These are phyloP conservation scores for Pythium aristosporum DNA, from an alignment of 352 stramenopile species.

Conservation along the genomic window DNA sequence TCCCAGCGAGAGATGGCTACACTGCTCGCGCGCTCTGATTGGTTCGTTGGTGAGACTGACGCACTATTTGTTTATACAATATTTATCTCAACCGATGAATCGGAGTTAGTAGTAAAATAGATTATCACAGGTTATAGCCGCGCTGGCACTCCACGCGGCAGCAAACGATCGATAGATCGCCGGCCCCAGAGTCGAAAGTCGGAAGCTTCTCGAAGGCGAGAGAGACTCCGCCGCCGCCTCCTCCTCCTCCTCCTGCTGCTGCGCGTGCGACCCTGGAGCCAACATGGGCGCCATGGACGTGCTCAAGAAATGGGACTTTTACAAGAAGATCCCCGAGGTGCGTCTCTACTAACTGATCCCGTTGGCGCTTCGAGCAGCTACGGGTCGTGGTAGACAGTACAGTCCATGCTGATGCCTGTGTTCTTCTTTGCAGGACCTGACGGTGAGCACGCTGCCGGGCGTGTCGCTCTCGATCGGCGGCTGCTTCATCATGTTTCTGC, in stretches of 20 bases:
- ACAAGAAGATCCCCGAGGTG: conserved; percentile 91
- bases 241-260: background rate
- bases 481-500: conserved; percentile 88
- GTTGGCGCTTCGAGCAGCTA: background rate
- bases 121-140: background rate
- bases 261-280: background rate
- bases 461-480: conserved; percentile 82
- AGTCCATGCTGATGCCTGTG: conserved; percentile 9
- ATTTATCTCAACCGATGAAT: background rate
- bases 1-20: conserved; percentile 1
- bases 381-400: conserved; percentile 10
- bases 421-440: conserved; percentile 61
- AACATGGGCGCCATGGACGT: conserved; percentile 85
- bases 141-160: conserved; percentile 4
- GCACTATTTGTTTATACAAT: background rate
- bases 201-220: conserved; percentile 5
- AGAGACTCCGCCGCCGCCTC: background rate
- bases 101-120: background rate
- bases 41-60: background rate
- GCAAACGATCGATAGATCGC: conserved; percentile 8
- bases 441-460: conserved; percentile 81
- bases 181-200: background rate
- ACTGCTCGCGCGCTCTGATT: background rate
- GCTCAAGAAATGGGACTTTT: conserved; percentile 91
- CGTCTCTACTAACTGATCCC: conserved; percentile 12